Conservation (phyloP, 192 early-diverging fungal genomes). For the Coemansia interrupta region DNA sequence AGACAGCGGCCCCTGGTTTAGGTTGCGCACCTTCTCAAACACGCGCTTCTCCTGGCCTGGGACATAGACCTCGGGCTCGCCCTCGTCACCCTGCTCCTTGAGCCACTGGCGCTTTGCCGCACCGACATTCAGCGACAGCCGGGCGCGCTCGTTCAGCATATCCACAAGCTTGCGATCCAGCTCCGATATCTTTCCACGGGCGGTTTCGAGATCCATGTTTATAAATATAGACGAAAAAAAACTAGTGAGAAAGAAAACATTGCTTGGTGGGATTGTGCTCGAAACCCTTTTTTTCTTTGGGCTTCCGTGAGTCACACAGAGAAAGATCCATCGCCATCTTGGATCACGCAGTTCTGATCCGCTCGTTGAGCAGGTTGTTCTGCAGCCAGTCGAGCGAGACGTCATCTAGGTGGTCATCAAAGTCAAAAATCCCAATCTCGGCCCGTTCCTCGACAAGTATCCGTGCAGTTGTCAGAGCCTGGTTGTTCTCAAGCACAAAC, state of each 20-base stretch:
- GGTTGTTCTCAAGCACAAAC: conserved; percentile 50
- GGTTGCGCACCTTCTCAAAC: conserved; percentile 64
- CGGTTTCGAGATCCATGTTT: conserved; percentile 55
- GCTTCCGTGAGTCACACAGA: background rate
- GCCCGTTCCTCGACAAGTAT: conserved; percentile 42
- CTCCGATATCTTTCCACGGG: conserved; percentile 67
- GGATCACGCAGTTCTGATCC: conserved; percentile 33
- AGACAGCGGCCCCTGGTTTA: conserved; percentile 78
- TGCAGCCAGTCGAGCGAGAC: conserved; percentile 51
- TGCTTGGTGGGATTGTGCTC: background rate
- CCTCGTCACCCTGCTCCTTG: conserved; percentile 38
- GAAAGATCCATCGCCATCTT: background rate
- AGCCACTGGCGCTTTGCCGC: conserved; percentile 59
- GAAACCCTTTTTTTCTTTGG: background rate
- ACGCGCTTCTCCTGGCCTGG: conserved; percentile 75
- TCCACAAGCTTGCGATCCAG: conserved; percentile 72
- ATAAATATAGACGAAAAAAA: conserved; percentile 6
- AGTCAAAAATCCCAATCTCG: conserved; percentile 39
- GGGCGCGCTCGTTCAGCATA: conserved; percentile 78
- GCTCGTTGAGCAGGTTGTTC: conserved; percentile 38
- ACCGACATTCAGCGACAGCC: conserved; percentile 75
- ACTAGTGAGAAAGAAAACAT: background rate
- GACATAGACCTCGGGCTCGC: conserved; percentile 65
- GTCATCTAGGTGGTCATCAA: conserved; percentile 54
- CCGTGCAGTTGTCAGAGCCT: conserved; percentile 26